A percentile compares a stretch with the other conserved stretches of the same genome.
Conservation (phyloP, 805 yeast genomes). For the Ogataea allantospora region DNA sequence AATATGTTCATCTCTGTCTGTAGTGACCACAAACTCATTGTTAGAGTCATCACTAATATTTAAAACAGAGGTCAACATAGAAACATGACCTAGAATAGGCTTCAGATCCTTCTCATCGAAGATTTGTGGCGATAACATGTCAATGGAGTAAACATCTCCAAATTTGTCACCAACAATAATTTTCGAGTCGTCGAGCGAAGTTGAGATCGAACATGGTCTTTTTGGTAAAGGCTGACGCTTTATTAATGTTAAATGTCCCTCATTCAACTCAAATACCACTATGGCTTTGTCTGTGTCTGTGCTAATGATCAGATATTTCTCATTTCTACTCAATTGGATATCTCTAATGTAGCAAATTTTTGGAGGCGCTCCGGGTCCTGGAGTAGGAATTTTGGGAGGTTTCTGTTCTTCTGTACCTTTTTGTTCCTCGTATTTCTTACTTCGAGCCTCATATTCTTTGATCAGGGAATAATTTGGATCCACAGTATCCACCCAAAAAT, state of each 20-base stretch:
- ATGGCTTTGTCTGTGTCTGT: constrained; percentile 85
- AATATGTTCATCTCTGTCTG: constrained; percentile 96
- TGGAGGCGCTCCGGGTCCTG: constrained; percentile 70
- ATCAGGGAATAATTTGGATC: constrained; percentile 46
- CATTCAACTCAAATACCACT: constrained; percentile 51
- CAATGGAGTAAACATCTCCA: constrained; percentile 83
- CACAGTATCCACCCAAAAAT: constrained; percentile 62
- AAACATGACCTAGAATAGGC: constrained; percentile 93
- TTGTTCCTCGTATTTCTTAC: constrained; percentile 33
- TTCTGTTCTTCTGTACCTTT: constrained; percentile 28
- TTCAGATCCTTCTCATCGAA: constrained; percentile 43
- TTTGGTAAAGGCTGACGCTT: constrained; percentile 83
- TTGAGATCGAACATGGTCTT: constrained; percentile 82
- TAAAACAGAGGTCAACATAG: constrained; percentile 83
- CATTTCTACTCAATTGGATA: constrained; percentile 52
- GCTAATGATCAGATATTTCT: constrained; percentile 57
- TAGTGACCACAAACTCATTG: constrained; percentile 61
- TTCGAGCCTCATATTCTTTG: constrained; percentile 45
- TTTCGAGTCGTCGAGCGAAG: constrained; percentile 47
- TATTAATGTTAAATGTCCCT: constrained; percentile 34
- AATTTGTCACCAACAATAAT: constrained; percentile 88
- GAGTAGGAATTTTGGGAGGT: constrained; percentile 54
- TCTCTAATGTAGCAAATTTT: constrained; percentile 67
- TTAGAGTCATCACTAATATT: constrained; percentile 41
- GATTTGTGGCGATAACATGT: constrained; percentile 38